Evolutionary conservation across 106 monocot species (phyloP), one percentile per base, ranked within the genome.

Genomic region (Agapanthus africanus): DNA sequence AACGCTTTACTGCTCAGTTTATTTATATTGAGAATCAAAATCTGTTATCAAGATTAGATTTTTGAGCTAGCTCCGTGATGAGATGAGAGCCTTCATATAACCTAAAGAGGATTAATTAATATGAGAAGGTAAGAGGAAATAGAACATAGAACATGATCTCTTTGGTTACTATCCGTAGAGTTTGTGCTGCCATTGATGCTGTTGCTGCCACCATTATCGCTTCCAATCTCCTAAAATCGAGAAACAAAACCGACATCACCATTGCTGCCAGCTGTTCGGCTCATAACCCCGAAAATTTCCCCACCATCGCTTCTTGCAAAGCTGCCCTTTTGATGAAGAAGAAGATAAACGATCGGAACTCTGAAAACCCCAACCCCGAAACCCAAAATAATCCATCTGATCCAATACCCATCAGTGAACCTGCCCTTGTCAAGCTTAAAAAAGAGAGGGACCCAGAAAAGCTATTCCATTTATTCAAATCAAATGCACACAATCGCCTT

Each of bases 151-250:
- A 54, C 57, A 95, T 95, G 95, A 73, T 95, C 40, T 84, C 86
- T 60, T 19, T 88, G 63, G 50, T 40, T 57, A 60, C 75, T 10
- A 32, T 95, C 22, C 79, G 86, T 41, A 69, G 84, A 69, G 64
- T 95, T 73, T 95, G 91, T 47, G 91, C 84, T 0, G 91, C 86
- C 6, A 60, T 91, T 70, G 95, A 95, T 72, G 81, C 91, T 34
- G 61, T 88, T 38, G 82, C 88, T 13, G 71, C 84, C 40, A 82
- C 95, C 40, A 63, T 81, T 50, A 91, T 97, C 32, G 91, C 80
- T 22, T 85, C 88, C 49, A 76, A 67, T 19, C 40, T 97, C 32
- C 73, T 83, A 1, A 83, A 76, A 28, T 69, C 70, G 10, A 75
- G 75, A 16, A 30, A 59, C 26, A 83, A 78, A 36, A 28, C 81